Evolutionary conservation across 2,329 filamentous ascomycete species (phyloP).

Genomic region (Daldinia eschscholtzii): DNA sequence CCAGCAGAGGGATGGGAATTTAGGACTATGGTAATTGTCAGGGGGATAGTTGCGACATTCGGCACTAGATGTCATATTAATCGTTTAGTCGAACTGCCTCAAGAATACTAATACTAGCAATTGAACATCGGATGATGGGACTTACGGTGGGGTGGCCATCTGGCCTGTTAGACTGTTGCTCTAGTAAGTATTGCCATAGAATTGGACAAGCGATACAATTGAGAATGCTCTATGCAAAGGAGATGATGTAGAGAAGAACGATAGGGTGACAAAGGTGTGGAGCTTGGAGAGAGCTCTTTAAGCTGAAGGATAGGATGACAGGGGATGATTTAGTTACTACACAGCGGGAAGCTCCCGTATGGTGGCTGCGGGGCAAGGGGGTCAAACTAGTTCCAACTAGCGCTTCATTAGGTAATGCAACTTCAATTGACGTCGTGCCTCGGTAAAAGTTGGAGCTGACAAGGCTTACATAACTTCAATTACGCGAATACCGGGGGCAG

Average conservation of each 20-base stretch:
- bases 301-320: constrained; percentile 20
- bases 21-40: constrained; percentile 73
- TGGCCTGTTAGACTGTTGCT: constrained; percentile 28
- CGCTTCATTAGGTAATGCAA: background rate
- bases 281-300: constrained; percentile 15
- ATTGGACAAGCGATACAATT: background rate
- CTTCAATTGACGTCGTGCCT: constrained; percentile 45
- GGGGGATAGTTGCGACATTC: constrained; percentile 56
- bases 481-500: constrained; percentile 3
- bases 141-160: constrained; percentile 46
- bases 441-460: constrained; percentile 42
- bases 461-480: constrained; percentile 5
- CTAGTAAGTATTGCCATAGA: constrained; percentile 4
- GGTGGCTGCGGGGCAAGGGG: constrained; percentile 6
- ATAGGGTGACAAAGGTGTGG: constrained; percentile 34
- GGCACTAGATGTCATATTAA: constrained; percentile 25
- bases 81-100: background rate
- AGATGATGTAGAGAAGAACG: constrained; percentile 1
- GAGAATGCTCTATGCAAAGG: background rate
- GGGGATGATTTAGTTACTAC: constrained; percentile 20
- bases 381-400: background rate
- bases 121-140: constrained; percentile 14
- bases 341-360: constrained; percentile 31
- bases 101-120: background rate
- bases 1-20: constrained; percentile 87